Base-by-base conservation (phyloP, 495 filamentous ascomycete species). In the Podospora sp. region DNA sequence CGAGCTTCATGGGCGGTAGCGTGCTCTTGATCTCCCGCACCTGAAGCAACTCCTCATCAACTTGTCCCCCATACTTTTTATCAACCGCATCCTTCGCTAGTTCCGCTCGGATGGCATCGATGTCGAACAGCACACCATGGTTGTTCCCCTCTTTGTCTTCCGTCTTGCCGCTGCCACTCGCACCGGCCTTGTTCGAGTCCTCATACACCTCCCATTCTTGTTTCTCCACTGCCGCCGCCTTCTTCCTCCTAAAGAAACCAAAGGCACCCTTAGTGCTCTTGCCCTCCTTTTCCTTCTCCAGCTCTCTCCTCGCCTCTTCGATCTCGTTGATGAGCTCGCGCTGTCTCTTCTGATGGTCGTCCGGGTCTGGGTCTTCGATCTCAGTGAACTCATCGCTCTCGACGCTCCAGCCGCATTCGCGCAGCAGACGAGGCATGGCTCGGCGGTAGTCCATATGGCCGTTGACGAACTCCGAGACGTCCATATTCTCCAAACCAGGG, bases 131-230 rank as follows among this genome's bases (percentile, higher is more conserved):
- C 0, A 97, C 91, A 59, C 81, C 80, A 60, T 84, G 77, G 40
- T 86, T 84, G 62, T 78, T 78, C 26, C 79, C 79, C 9, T 82
- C 77, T 55, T 70, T 77, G 21, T 85, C 79, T 51, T 82, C 79
- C 5, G 78, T 76, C 46, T 72, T 80, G 14, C 29, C 29, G 29
- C 73, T 60, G 8, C 72, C 71, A 26, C 16, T 58, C 69, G 71
- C 73, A 2, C 71, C 76, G 52, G 33, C 58, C 53, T 74, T 74
- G 49, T 64, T 60, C 11, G 67, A 77, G 40, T 88, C 85, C 58
- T 97, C 90, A 73, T 99, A 99, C 2, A 90, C 92, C 75, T 99
- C 95, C 95, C 95, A 99, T 50, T 91, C 90, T 72, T 95, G 93
- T 81, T 94, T 94, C 74, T 33, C 29, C 29, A 33, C 29, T 33